Evolutionary conservation across 2,329 filamentous ascomycete genomes (phyloP).

Genomic region (Epichloe glyceriae): DNA sequence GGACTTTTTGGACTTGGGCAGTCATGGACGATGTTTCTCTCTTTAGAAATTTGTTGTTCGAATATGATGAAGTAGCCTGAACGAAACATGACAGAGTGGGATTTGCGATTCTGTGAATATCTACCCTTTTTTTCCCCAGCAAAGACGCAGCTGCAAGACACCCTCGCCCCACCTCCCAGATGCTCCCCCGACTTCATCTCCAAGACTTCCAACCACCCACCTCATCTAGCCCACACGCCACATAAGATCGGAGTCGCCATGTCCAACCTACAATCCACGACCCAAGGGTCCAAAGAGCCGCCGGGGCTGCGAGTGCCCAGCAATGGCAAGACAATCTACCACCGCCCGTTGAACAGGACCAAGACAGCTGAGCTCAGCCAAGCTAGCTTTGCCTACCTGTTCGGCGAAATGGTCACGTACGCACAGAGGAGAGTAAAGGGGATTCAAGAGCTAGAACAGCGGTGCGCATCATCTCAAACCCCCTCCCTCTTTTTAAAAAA

Average conservation of each 20-base stretch:
- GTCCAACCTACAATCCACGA: slow-evolving; percentile 36
- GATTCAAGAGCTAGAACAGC: slow-evolving; percentile 85
- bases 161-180: too few relatives aligned
- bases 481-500: not conserved
- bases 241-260: slow-evolving; percentile 18
- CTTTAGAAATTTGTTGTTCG: too few relatives aligned
- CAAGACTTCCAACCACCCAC: not conserved
- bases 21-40: too few relatives aligned
- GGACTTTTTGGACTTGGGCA: too few relatives aligned
- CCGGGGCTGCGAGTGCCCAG: slow-evolving; percentile 73
- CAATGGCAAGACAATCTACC: slow-evolving; percentile 95
- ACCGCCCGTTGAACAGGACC: slow-evolving; percentile 82
- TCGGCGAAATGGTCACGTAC: slow-evolving; percentile 93
- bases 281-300: slow-evolving; percentile 31
- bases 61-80: too few relatives aligned
- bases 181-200: not conserved
- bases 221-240: not conserved
- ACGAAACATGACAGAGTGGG: too few relatives aligned
- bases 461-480: slow-evolving; percentile 33
- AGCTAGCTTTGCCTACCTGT: slow-evolving; percentile 89
- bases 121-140: too few relatives aligned
- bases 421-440: slow-evolving; percentile 82
- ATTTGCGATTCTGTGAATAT: too few relatives aligned
- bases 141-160: too few relatives aligned
- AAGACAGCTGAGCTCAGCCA: slow-evolving; percentile 83